Conservation (phyloP, 2,329 filamentous ascomycete genomes). For the Uncinocarpus reesii region DNA sequence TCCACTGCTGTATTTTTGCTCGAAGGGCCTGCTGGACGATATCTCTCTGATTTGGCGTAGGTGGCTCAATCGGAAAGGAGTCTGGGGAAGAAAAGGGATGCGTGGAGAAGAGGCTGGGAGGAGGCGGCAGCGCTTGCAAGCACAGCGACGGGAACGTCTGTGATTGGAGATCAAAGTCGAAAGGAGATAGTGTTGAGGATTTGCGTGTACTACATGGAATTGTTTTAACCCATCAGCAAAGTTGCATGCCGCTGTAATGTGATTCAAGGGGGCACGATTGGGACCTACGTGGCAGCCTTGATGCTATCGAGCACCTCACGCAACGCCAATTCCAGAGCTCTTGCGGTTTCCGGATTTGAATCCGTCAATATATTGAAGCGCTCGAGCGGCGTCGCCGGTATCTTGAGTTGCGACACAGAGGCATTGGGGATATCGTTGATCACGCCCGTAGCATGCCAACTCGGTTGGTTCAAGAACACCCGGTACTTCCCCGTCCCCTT, state of each 20-base stretch:
- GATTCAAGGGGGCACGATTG: too few species aligned
- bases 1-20: conserved; percentile 58
- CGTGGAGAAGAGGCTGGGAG: conserved; percentile 70
- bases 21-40: conserved; percentile 58
- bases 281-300: conserved; percentile 66
- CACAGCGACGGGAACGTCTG: conserved; percentile 80
- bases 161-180: conserved; percentile 73
- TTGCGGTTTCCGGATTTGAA: conserved; percentile 58
- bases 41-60: conserved; percentile 61
- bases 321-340: conserved; percentile 73
- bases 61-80: conserved; percentile 72
- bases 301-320: conserved; percentile 72
- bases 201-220: conserved; percentile 32
- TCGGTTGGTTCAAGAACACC: conserved; percentile 50
- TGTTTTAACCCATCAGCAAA: conserved; percentile 2
- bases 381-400: conserved; percentile 13
- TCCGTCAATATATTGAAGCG: conserved; percentile 9
- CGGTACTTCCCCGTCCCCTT: conserved; percentile 29
- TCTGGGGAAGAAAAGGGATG: conserved; percentile 66
- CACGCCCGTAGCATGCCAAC: conserved; percentile 68
- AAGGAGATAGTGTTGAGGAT: conserved; percentile 39
- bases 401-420: conserved; percentile 21
- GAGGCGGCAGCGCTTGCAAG: conserved; percentile 67
- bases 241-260: too few species aligned
- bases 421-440: conserved; percentile 58